Conservation (phyloP, 108 stramenopile genomes). For the Nitzschia sp. region DNA sequence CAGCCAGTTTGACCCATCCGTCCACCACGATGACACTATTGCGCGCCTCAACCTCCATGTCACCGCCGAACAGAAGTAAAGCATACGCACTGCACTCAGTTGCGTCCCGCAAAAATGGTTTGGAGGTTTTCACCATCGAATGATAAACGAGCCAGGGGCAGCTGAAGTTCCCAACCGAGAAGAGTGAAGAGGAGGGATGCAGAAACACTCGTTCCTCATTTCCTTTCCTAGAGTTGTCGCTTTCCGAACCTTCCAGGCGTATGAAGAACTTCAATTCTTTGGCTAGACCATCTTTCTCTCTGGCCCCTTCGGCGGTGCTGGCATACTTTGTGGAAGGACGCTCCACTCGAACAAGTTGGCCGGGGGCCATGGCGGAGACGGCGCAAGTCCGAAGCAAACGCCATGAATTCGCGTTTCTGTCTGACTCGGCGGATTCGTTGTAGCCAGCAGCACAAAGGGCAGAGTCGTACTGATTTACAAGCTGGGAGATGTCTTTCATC, state of each 20-base stretch:
- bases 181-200: constrained; percentile 87
- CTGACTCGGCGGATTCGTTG: constrained; percentile 45
- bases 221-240: not conserved
- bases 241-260: constrained; percentile 10
- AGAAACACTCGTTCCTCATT: constrained; percentile 89
- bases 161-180: constrained; percentile 73
- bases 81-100: constrained; percentile 91
- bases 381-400: constrained; percentile 72
- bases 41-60: constrained; percentile 82
- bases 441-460: constrained; percentile 62
- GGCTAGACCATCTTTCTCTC: constrained; percentile 71
- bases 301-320: constrained; percentile 81
- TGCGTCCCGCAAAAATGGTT: constrained; percentile 88
- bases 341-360: constrained; percentile 72
- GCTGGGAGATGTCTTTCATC: constrained; percentile 79
- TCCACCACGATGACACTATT: constrained; percentile 80
- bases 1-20: constrained; percentile 77
- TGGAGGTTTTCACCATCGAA: constrained; percentile 86
- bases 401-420: constrained; percentile 68
- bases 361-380: constrained; percentile 69
- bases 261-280: constrained; percentile 78
- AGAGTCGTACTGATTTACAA: constrained; percentile 69
- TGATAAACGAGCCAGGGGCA: constrained; percentile 95
- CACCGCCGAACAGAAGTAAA: constrained; percentile 91
- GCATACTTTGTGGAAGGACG: constrained; percentile 76